Evolutionary conservation across 352 stramenopile species (phyloP).

Genomic region (Pythium rishiriense): DNA sequence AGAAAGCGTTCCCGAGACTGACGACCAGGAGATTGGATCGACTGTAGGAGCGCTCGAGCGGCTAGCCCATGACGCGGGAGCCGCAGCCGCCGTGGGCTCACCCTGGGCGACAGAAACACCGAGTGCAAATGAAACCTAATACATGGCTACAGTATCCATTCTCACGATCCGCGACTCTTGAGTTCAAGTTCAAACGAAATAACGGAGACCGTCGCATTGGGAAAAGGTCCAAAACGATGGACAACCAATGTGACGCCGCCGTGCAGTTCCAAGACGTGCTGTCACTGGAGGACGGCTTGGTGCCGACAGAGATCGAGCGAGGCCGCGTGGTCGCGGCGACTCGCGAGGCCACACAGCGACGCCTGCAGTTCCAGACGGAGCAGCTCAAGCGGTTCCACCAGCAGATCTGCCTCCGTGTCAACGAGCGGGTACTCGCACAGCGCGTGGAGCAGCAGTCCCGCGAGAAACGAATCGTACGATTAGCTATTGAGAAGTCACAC

Average conservation of each 20-base stretch:
- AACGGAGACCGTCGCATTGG: background rate
- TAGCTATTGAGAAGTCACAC: too few species aligned
- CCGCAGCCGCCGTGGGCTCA: conserved; percentile 6
- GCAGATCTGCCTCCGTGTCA: conserved; percentile 61
- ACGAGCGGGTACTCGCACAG: conserved; percentile 42
- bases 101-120: conserved; percentile 4
- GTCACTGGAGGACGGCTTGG: too few species aligned
- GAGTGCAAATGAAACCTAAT: conserved; percentile 3
- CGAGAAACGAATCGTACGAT: conserved; percentile 32
- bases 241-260: too few species aligned
- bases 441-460: conserved; percentile 30
- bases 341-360: conserved; percentile 25
- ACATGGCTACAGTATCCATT: conserved; percentile 6
- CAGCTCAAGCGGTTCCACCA: conserved; percentile 59
- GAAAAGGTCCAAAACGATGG: too few species aligned
- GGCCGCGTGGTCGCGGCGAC: background rate
- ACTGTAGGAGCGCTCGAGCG: too few species aligned
- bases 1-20: background rate
- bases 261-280: too few species aligned
- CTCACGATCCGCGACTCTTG: background rate
- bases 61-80: background rate
- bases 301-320: background rate
- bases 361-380: conserved; percentile 36
- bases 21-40: background rate
- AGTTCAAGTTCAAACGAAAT: background rate